These are phyloP conservation scores for Populus euphratica DNA, from an alignment of 345 rosid species.

Conservation along the genomic window DNA sequence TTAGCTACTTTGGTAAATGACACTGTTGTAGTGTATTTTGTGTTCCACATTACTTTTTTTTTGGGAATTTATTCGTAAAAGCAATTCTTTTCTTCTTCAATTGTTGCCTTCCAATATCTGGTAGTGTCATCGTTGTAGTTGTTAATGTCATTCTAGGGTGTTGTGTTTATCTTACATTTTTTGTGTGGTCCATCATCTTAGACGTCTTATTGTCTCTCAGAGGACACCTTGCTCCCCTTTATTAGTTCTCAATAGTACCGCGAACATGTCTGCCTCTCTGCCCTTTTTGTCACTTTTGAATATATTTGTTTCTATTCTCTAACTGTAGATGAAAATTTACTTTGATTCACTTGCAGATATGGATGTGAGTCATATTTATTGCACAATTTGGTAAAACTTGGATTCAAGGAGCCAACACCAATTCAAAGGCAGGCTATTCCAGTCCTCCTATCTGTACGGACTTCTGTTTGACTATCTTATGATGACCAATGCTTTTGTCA, in stretches of 20 bases:
- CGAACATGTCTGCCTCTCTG: not conserved
- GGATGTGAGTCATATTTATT: conserved; percentile 60
- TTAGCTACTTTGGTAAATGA: not conserved
- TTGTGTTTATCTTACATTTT: no score
- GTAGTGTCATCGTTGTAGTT: no score
- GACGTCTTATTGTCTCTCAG: no score
- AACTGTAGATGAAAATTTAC: not conserved
- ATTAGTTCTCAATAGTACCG: no score
- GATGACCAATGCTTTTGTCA: not conserved
- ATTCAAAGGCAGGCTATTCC: conserved; percentile 98
- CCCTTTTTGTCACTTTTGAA: not conserved
- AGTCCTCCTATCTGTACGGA: conserved; percentile 70
- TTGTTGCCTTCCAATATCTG: not conserved
- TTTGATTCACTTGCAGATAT: conserved; percentile 38
- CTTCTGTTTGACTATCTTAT: conserved; percentile 24
- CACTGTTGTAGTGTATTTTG: no score
- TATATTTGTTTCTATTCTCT: not conserved
- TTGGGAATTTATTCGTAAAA: no score
- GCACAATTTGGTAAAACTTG: conserved; percentile 67
- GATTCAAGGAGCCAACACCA: conserved; percentile 93
- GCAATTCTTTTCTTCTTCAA: not conserved
- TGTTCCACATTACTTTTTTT: no score
- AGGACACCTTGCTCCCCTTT: no score
- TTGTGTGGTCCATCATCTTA: no score
- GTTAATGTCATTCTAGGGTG: no score